These are phyloP conservation scores for Leishmania major DNA, from an alignment of 208 protist species.

Conservation along the genomic window DNA sequence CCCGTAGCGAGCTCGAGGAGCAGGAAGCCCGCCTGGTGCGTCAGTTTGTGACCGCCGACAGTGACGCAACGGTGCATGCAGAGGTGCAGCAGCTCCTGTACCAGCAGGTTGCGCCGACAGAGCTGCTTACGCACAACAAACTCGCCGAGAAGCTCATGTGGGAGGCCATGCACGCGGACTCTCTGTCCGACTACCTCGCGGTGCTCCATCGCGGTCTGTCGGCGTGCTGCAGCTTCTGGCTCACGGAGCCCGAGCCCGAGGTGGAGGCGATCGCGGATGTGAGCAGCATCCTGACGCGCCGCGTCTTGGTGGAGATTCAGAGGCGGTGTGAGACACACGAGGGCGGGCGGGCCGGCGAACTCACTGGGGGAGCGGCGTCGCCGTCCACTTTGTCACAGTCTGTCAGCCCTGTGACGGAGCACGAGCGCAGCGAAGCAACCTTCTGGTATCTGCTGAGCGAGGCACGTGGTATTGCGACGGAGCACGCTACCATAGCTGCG, in stretches of 20 bases:
- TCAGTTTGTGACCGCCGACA: conserved; percentile 58
- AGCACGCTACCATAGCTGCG: conserved; percentile 47
- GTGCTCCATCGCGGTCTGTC: conserved; percentile 47
- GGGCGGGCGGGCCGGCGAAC: conserved; percentile 1
- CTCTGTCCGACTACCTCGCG: conserved; percentile 39
- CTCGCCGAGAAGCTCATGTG: conserved; percentile 74
- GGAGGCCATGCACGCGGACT: conserved; percentile 77
- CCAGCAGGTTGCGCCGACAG: conserved; percentile 37
- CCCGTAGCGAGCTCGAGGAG: conserved; percentile 52
- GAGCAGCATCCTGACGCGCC: conserved; percentile 59
- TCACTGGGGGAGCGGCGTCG: background rate
- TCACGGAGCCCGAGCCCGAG: conserved; percentile 45
- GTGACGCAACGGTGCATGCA: conserved; percentile 30
- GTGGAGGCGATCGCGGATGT: conserved; percentile 74
- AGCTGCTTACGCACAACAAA: conserved; percentile 69
- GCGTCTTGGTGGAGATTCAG: conserved; percentile 42
- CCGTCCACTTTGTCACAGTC: background rate
- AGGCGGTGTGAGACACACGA: background rate
- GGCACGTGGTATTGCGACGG: conserved; percentile 35
- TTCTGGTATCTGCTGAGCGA: conserved; percentile 68
- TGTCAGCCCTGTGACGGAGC: conserved; percentile 23
- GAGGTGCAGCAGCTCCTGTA: conserved; percentile 70
- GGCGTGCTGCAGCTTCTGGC: conserved; percentile 65
- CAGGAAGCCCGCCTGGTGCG: conserved; percentile 70
- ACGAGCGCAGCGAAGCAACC: conserved; percentile 51